phyloP scores from a whole-genome alignment of 768 basidiomycete species.

The Gyrodon lividus region DNA sequence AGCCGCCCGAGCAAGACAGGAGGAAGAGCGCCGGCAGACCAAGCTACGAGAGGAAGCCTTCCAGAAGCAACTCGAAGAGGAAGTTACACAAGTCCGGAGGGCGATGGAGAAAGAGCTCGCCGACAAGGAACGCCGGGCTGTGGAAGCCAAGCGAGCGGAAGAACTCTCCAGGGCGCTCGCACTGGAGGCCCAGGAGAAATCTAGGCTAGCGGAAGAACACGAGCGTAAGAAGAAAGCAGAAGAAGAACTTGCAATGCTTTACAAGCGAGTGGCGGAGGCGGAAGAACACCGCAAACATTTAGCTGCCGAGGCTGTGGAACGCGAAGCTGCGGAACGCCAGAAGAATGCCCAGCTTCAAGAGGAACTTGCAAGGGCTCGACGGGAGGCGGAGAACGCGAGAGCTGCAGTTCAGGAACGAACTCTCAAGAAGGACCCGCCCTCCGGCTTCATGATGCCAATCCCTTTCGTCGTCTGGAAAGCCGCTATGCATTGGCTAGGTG shows the following conservation, averaged over 20 bases:
- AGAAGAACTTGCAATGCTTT: slow-evolving; percentile 25
- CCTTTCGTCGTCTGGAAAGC: slow-evolving; percentile 35
- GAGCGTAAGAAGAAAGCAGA: slow-evolving; percentile 29
- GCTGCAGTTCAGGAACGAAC: slow-evolving; percentile 24
- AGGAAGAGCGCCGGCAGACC: slow-evolving; percentile 28
- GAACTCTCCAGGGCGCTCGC: slow-evolving; percentile 26
- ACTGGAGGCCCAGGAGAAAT: slow-evolving; percentile 30
- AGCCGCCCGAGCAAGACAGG: slow-evolving; percentile 19
- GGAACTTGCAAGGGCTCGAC: slow-evolving; percentile 29
- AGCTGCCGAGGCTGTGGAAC: slow-evolving; percentile 28
- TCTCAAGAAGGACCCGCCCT: slow-evolving; percentile 28
- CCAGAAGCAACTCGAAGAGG: slow-evolving; percentile 26
- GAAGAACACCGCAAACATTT: slow-evolving; percentile 28
- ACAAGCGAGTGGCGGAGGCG: slow-evolving; percentile 25
- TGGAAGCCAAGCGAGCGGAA: slow-evolving; percentile 28
- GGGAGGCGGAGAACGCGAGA: slow-evolving; percentile 25
- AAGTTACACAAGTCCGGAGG: slow-evolving; percentile 23
- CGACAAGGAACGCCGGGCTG: slow-evolving; percentile 22
- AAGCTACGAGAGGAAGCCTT: slow-evolving; percentile 24
- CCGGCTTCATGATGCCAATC: slow-evolving; percentile 31
- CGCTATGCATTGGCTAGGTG: slow-evolving; percentile 34
- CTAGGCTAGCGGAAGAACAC: slow-evolving; percentile 30
- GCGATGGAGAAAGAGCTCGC: slow-evolving; percentile 21
- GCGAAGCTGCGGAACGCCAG: slow-evolving; percentile 27
- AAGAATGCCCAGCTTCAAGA: slow-evolving; percentile 29